phyloP scores from a whole-genome alignment of 306 rosid species.

The Vigna radiata region DNA sequence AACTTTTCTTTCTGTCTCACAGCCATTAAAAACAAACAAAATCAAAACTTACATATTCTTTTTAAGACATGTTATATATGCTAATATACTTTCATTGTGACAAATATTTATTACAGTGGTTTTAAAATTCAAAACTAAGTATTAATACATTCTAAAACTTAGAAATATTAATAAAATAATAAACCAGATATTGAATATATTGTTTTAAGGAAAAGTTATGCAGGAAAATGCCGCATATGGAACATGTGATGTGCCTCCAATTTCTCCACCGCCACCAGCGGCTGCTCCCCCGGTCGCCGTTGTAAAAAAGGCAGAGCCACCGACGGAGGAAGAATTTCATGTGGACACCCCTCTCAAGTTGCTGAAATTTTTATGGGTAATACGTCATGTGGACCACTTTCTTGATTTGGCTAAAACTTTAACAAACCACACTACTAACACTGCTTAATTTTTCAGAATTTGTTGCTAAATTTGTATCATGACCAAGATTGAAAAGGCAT shows the following conservation, averaged over 20 bases:
- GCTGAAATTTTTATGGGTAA: conserved; percentile 50
- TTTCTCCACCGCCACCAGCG: conserved; percentile 81
- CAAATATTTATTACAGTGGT: not conserved
- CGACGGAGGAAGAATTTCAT: not conserved
- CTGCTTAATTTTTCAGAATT: not conserved
- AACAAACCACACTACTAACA: not conserved
- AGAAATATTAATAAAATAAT: not conserved
- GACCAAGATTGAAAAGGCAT: not conserved
- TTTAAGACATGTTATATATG: not conserved
- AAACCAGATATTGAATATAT: not conserved
- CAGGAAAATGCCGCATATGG: conserved; percentile 67
- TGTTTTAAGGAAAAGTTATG: not conserved
- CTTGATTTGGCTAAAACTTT: conserved; percentile 37
- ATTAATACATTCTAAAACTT: not conserved
- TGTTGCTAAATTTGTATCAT: not conserved
- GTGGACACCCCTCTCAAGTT: conserved; percentile 40
- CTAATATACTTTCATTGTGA: not conserved
- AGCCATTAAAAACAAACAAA: not conserved
- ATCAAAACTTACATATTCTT: not conserved
- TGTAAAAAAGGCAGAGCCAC: not conserved
- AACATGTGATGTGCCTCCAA: conserved; percentile 64
- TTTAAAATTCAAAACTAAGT: not conserved
- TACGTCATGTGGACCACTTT: conserved; percentile 24
- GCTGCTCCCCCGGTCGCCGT: conserved; percentile 33
- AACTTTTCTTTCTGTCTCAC: not conserved